These are phyloP conservation scores for Paralagenidium karlingii DNA, from an alignment of 352 stramenopile species.

Conservation along the genomic window DNA sequence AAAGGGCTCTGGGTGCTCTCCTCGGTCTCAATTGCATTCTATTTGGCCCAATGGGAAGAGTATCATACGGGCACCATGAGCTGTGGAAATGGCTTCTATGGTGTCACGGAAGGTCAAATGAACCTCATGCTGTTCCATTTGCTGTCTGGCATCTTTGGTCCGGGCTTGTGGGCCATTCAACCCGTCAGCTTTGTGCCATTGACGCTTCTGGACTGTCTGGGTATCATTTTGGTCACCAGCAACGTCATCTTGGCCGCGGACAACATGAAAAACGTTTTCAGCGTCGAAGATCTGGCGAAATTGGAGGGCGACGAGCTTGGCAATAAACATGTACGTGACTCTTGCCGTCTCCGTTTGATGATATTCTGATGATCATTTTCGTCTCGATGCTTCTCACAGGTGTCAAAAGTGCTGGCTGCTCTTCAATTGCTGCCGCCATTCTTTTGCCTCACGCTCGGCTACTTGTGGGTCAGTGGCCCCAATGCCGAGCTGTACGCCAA, in stretches of 20 bases:
- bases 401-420: conserved; percentile 66
- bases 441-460: conserved; percentile 40
- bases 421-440: conserved; percentile 60
- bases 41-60: conserved; percentile 81
- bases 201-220: conserved; percentile 30
- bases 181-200: too few relatives aligned
- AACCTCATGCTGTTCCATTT: conserved; percentile 59
- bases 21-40: conserved; percentile 71
- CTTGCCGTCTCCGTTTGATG: not conserved
- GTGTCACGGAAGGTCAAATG: conserved; percentile 76
- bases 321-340: conserved; percentile 42
- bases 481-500: conserved; percentile 44
- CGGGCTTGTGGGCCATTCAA: conserved; percentile 33
- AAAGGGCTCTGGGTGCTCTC: conserved; percentile 43
- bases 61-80: conserved; percentile 85
- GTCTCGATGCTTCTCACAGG: conserved; percentile 4
- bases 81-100: conserved; percentile 74
- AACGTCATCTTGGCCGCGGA: conserved; percentile 64
- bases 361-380: not conserved
- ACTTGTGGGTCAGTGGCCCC: conserved; percentile 59
- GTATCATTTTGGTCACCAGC: conserved; percentile 40
- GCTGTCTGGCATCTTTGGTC: conserved; percentile 33
- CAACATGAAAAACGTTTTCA: conserved; percentile 74
- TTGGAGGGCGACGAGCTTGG: conserved; percentile 57
- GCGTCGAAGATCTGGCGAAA: too few relatives aligned